Evolutionary conservation across 1,284 basidiomycete species (phyloP).

Genomic region (Melanopsichium pennsylvanicum): DNA sequence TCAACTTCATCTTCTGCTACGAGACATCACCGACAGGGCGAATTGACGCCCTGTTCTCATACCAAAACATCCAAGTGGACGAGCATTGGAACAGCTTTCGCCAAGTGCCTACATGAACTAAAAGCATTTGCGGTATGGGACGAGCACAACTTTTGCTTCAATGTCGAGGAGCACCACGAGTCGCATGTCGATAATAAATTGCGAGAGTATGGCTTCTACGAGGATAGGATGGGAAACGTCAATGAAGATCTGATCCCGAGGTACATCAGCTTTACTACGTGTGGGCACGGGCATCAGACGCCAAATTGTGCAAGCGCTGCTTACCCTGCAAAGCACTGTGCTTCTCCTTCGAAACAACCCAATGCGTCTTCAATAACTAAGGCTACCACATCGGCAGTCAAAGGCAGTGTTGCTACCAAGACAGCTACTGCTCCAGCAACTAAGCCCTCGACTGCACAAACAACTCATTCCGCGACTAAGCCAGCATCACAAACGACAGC

Average conservation of each 20-base stretch:
- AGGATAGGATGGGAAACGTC: slow-evolving; percentile 3
- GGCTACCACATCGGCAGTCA: too few relatives aligned
- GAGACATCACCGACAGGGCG: too few relatives aligned
- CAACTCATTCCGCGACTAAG: too few relatives aligned
- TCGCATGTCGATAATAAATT: slow-evolving; percentile 1
- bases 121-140: slow-evolving; percentile 3
- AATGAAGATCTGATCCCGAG: background rate
- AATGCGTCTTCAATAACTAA: too few relatives aligned
- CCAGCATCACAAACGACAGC: background rate
- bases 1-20: background rate
- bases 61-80: too few relatives aligned
- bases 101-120: slow-evolving; percentile 9
- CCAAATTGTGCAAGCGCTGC: background rate
- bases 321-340: too few relatives aligned
- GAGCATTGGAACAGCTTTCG: slow-evolving; percentile 12
- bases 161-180: background rate
- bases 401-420: background rate
- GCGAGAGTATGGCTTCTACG: slow-evolving; percentile 4
- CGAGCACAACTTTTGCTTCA: background rate
- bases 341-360: too few relatives aligned
- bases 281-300: background rate
- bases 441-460: background rate
- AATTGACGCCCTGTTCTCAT: too few relatives aligned
- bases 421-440: background rate
- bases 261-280: background rate